Evolutionary conservation across 2,329 filamentous ascomycete species (phyloP).

Genomic region (Anisogramma anomala): DNA sequence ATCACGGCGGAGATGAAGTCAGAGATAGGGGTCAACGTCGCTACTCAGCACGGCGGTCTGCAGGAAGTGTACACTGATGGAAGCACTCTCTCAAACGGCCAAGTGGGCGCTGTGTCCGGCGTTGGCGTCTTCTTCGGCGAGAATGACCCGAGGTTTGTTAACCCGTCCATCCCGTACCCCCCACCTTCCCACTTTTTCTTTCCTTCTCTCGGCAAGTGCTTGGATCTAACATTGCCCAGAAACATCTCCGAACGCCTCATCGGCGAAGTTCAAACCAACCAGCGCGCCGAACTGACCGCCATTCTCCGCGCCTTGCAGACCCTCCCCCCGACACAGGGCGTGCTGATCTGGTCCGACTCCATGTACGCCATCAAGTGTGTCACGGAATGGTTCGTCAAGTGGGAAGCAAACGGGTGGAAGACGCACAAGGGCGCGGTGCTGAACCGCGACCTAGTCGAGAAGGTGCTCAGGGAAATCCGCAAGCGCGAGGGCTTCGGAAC

Average conservation of each 20-base stretch:
- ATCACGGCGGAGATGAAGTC: conserved; percentile 26
- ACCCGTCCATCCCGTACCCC: too few relatives aligned
- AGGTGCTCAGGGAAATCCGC: conserved; percentile 59
- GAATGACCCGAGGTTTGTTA: conserved; percentile 39
- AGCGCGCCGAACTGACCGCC: conserved; percentile 88
- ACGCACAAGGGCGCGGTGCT: conserved; percentile 66
- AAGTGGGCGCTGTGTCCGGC: conserved; percentile 41
- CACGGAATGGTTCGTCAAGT: conserved; percentile 69
- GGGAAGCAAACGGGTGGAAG: conserved; percentile 67
- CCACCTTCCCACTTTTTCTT: neutral
- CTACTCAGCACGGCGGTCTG: conserved; percentile 20
- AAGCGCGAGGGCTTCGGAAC: conserved; percentile 50
- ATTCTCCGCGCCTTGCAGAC: conserved; percentile 74
- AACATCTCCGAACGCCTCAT: conserved; percentile 65
- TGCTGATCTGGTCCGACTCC: conserved; percentile 80
- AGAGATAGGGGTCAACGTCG: conserved; percentile 4
- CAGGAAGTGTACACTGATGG: conserved; percentile 51
- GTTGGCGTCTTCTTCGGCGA: conserved; percentile 53
- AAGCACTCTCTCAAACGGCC: conserved; percentile 48
- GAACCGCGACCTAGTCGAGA: conserved; percentile 74
- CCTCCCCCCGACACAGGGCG: conserved; percentile 52
- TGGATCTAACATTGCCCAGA: conserved; percentile 19
- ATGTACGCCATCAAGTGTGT: conserved; percentile 84
- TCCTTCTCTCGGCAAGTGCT: neutral
- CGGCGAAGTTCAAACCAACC: conserved; percentile 75